Evolutionary conservation across 768 basidiomycete species (phyloP), one percentile per base, ranked within the genome.

Genomic region (Psilocybe tampanensis): DNA sequence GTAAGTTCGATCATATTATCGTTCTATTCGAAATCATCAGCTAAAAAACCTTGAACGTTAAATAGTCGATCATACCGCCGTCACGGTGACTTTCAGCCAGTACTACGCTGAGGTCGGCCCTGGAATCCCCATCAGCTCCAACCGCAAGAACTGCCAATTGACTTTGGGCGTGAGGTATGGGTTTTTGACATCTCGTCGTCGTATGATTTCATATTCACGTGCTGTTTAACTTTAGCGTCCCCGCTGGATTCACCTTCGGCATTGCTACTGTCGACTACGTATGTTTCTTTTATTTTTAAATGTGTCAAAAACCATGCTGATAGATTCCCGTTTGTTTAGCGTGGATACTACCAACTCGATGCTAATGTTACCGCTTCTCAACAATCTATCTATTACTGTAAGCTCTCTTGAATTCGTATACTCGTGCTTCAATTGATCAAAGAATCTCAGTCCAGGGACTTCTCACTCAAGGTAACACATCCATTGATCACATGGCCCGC

Each of bases 261-360:
- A 50, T 69, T 47, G 63, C 66, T 22, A 63, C 56, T 17, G 61
- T 67, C 51, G 66, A 66, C 49, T 66, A 66, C 44, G 67, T 66
- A 47, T n/a, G 52, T 29, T 54, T 24, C 33, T 21, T 19, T 13
- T 36, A 18, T 21, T 19, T 33, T 7, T 15, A 32, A 48, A 9
- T 7, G 13, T 1, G 12, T 24, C 19, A 29, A 29, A 4, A n/a
- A n/a, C n/a, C n/a, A n/a, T n/a, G n/a, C n/a, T n/a, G n/a, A n/a
- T n/a, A n/a, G n/a, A n/a, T n/a, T n/a, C n/a, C n/a, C n/a, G n/a
- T n/a, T n/a, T n/a, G n/a, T n/a, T n/a, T 32, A 67, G 63, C 66
- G 66, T 33, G 66, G 66, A 21, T 69, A 65, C 54, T 67, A 69
- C 49, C 66, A 69, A 52, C 62, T 67, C 22, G 68, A 67, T 51